Evolutionary conservation across 768 basidiomycete species (phyloP), one percentile per base, ranked within the genome.

Genomic region (Lactarius indigo): DNA sequence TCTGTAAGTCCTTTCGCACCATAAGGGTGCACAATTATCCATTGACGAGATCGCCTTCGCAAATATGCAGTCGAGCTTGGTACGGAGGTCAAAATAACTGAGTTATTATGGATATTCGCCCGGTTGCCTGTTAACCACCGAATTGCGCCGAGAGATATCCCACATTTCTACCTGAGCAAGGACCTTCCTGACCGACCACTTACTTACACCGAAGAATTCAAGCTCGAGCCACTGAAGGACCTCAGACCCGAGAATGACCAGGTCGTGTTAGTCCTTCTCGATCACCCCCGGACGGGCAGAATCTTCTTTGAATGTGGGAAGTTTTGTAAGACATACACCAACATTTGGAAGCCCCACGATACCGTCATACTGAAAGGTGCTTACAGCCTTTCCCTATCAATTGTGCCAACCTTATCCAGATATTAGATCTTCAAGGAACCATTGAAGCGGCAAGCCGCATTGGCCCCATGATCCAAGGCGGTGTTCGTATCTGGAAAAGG

Each of bases 401-500:
- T 35, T 1, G 39, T n/a, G 3, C 39, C 30, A n/a, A 33, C 6
- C 44, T 66, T 52, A 66, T 41, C 47, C 58, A 8, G 47, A 26
- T 26, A 35, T 59, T 28, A 66, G 65, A 63, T 47, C 61, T 66
- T 59, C 65, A 66, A 54, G 65, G 65, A 2, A 66, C 61, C 31
- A 39, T 66, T 4, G 65, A 63, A 35, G 61, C 65, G 4, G 61
- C 65, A 33, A 54, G 23, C 57, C 39, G 23, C 5, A 63, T 66
- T 31, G 42, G 50, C 20, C 39, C 65, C n/a, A 57, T n/a, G 28
- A 54, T 66, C 30, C 17, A 26, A 2, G 47, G 57, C 28, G 65
- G 58, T 26, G 65, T 66, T 58, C 58, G 65, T 54, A 59, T 66
- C 57, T 66, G 65, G 65, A 61, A 66, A 57, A 58, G 65, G 39